These are phyloP conservation scores for Piper betle DNA, from an alignment of 164 flowering plant species.

Conservation along the genomic window DNA sequence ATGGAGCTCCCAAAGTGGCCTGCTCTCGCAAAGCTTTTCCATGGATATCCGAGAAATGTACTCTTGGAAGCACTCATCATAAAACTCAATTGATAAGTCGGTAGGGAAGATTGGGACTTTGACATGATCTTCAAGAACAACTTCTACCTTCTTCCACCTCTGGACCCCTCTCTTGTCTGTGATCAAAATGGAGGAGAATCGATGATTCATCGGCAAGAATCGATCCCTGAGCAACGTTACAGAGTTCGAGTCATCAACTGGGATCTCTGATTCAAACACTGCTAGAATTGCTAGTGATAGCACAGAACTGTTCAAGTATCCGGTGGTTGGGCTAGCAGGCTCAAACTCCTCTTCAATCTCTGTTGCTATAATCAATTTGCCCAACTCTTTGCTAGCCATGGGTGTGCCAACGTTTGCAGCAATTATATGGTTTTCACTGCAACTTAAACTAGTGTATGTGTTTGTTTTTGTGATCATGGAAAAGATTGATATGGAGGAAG, in stretches of 20 bases:
- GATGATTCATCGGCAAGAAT: conserved; percentile 2
- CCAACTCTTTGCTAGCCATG: not conserved
- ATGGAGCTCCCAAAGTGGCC: conserved; percentile 58
- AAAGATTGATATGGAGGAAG: too few relatives aligned
- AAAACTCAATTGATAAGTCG: conserved; percentile 18
- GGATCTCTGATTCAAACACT: conserved; percentile 6
- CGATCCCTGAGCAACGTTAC: not conserved
- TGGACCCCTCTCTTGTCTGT: conserved; percentile 25
- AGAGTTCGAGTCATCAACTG: not conserved
- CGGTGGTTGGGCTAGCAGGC: conserved; percentile 4
- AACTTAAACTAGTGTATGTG: too few relatives aligned
- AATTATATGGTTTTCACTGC: too few relatives aligned
- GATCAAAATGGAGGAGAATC: conserved; percentile 12
- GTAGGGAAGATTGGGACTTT: conserved; percentile 23
- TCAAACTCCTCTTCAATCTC: not conserved
- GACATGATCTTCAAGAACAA: conserved; percentile 37
- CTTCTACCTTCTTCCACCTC: conserved; percentile 46
- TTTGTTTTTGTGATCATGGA: too few relatives aligned
- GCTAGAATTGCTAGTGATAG: conserved; percentile 3
- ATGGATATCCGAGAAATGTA: conserved; percentile 29
- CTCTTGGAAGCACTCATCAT: conserved; percentile 22
- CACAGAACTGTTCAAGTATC: conserved; percentile 2
- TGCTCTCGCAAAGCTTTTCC: conserved; percentile 20
- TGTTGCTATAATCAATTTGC: not conserved
- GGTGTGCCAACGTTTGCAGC: too few relatives aligned